Percentiles rank a stretch among this genome's conserved stretches.
These are phyloP conservation scores for Pugionium cornutum DNA, from an alignment of 345 rosid species.

Conservation along the genomic window DNA sequence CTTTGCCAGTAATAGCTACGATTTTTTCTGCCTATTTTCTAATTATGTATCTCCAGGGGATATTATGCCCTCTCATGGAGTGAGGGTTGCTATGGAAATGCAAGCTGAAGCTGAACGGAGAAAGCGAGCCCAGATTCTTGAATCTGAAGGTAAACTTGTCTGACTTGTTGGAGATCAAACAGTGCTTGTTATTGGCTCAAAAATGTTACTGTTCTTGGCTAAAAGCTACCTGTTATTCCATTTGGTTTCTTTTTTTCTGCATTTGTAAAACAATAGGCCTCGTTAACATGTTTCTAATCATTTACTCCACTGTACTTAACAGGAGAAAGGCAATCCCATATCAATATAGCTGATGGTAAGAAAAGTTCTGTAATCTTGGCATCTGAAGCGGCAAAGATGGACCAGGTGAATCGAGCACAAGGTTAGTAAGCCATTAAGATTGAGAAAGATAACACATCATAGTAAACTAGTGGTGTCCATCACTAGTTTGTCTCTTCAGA, in stretches of 20 bases:
- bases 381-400: no score
- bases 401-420: no score
- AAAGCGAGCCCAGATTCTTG: no score
- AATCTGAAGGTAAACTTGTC: no score
- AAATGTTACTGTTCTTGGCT: conserved; percentile 4
- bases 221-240: neutral
- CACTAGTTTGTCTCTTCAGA: no score
- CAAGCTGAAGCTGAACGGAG: conserved; percentile 99
- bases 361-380: no score
- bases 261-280: conserved; percentile 5
- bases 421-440: no score
- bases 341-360: conserved; percentile 84
- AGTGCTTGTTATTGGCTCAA: conserved; percentile 13
- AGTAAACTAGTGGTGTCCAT: no score
- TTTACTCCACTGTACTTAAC: neutral
- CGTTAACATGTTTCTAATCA: conserved; percentile 4
- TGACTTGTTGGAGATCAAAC: neutral
- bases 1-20: neutral
- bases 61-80: no score
- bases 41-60: no score
- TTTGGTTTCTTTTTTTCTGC: conserved; percentile 10
- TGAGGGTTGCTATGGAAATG: no score
- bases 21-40: conserved; percentile 23
- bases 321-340: conserved; percentile 51
- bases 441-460: no score